phyloP scores from a whole-genome alignment of 2,329 filamentous ascomycete species.

The Diaporthe aspalathi region DNA sequence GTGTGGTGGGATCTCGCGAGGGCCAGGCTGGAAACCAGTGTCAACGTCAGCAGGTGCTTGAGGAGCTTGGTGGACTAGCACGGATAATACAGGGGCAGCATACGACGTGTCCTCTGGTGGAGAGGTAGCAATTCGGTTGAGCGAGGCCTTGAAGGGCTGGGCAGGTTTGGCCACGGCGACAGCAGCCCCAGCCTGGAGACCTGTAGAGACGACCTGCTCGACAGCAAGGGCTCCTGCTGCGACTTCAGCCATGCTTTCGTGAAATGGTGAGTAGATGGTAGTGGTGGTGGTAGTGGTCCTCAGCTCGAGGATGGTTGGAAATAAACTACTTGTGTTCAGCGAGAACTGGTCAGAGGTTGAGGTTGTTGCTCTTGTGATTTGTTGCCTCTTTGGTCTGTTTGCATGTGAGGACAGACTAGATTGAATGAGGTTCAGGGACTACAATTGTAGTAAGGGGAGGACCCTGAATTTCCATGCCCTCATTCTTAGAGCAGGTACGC shows the following conservation, averaged over 20 bases:
- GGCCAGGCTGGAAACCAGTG: slow-evolving; percentile 44
- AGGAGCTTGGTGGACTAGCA: too few species aligned
- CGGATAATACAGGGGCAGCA: neutral
- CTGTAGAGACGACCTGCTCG: slow-evolving; percentile 55
- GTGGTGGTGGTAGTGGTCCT: too few species aligned
- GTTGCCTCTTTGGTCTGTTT: neutral
- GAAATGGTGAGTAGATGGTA: neutral
- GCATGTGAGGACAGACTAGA: neutral
- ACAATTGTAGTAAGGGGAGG: neutral
- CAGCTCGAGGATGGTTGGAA: too few species aligned
- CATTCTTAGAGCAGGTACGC: neutral
- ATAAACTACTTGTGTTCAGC: too few species aligned
- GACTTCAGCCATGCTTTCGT: slow-evolving; percentile 51
- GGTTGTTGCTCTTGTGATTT: neutral
- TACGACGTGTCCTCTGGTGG: slow-evolving; percentile 47
- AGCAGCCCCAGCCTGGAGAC: slow-evolving; percentile 54
- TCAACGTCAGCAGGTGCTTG: slow-evolving; percentile 4
- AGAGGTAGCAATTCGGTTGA: slow-evolving; percentile 58
- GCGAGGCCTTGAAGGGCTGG: slow-evolving; percentile 61
- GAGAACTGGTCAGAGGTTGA: neutral
- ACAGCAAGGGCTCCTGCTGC: slow-evolving; percentile 52
- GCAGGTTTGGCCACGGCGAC: slow-evolving; percentile 63
- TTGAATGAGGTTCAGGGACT: neutral
- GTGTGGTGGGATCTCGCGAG: slow-evolving; percentile 63
- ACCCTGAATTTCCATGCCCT: neutral